Evolutionary conservation across 2,329 filamentous ascomycete species (phyloP), one percentile per base, ranked within the genome.

Genomic region (Chaetoscypha palmicola): DNA sequence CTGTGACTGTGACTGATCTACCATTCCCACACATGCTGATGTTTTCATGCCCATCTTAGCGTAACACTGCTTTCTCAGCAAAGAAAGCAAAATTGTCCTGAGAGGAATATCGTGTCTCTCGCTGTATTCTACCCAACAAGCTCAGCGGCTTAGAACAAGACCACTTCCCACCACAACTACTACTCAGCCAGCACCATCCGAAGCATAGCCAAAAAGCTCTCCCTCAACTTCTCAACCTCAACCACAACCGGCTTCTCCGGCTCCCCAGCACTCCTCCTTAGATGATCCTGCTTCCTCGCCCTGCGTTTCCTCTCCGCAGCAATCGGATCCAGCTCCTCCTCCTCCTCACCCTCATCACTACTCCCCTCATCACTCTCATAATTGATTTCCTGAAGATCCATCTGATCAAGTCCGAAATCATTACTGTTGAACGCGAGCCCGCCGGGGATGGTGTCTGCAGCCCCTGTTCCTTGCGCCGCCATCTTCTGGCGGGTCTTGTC

Each of bases 401-500:
- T 81, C 58, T 85, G 78, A 60, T 96, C 81, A 16, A 98, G 69
- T 0, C 92, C 92, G 67, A 98, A 98, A 66, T 98, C 92, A 38
- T 77, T 79, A 17, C 83, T 82, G 58, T 76, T 81, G 68, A 97
- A 94, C 14, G 62, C 58, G 52, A 72, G 69, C 19, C 70, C 78
- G 7, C 74, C 76, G 5, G 74, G 72, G 41, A 68, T 64, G 45
- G 74, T 64, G 20, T 72, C 62, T 10, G 38, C 30, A 28, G 70
- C 69, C 4, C 72, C 71, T 5, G 62, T 72, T 2, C 80, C 81
- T 58, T 91, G 89, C 2, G 88, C 89, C 0, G 92, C 92, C 92
- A 98, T 97, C 74, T 98, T 98, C 69, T 97, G 92, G 42, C 90
- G 73, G 7, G 92, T 98, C 73, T 98, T 98, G 67, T 94, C 88